Conservation (phyloP, 139 green algal species). For the Raphidocelis subcapitata region DNA sequence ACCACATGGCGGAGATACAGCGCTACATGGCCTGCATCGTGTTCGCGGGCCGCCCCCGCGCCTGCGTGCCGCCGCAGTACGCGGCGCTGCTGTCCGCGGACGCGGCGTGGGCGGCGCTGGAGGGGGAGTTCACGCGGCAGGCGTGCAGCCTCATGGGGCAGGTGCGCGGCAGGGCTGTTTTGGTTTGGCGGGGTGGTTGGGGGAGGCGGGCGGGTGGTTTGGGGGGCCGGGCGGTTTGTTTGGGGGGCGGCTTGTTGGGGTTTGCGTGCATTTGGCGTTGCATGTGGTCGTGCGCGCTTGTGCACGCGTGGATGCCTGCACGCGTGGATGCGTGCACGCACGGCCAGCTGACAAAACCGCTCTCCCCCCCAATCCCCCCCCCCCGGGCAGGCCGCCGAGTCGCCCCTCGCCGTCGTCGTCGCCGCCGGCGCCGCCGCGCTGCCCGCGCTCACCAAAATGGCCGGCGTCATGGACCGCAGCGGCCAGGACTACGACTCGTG, state of each 20-base stretch:
- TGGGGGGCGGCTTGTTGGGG: no score
- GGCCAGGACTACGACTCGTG: slow-evolving; percentile 33
- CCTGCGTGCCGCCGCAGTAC: slow-evolving; percentile 38
- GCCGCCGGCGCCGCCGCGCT: slow-evolving; percentile 82
- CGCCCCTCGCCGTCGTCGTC: slow-evolving; percentile 77
- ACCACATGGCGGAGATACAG: slow-evolving; percentile 72
- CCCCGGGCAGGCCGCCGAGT: slow-evolving; percentile 70
- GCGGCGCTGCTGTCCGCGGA: slow-evolving; percentile 55
- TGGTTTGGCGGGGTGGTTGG: no score
- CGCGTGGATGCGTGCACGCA: no score
- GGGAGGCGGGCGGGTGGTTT: no score
- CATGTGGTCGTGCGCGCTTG: no score
- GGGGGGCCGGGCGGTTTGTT: no score
- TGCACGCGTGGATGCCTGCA: no score
- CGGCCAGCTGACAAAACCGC: neutral
- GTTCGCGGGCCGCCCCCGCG: slow-evolving; percentile 46
- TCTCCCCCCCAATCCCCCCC: neutral
- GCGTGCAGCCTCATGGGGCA: slow-evolving; percentile 86
- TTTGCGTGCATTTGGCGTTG: no score
- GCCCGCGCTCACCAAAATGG: slow-evolving; percentile 88
- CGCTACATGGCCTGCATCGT: slow-evolving; percentile 90
- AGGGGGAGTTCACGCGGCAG: slow-evolving; percentile 75
- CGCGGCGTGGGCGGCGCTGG: slow-evolving; percentile 66
- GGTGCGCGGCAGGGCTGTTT: no score
- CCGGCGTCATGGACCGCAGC: slow-evolving; percentile 54